Evolutionary conservation across 257 asterid genomes (phyloP).

Genomic region (Capsicum pubescens): DNA sequence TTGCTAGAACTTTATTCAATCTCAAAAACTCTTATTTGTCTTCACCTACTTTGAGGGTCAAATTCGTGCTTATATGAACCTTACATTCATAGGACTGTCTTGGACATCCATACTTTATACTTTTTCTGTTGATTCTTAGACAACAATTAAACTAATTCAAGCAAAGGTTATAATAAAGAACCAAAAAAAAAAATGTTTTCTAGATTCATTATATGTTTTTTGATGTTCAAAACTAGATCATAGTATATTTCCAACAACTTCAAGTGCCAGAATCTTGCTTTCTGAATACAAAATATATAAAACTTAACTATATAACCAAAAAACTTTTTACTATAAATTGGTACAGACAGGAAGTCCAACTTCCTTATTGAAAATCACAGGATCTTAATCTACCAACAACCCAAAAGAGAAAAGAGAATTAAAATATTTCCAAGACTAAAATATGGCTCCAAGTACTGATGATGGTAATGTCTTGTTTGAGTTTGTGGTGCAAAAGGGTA

Average conservation of each 20-base stretch:
- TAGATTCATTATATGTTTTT: background rate
- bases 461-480: constrained; percentile 35
- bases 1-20: background rate
- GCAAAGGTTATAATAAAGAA: background rate
- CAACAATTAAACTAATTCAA: background rate
- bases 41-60: constrained; percentile 1
- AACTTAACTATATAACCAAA: background rate
- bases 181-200: background rate
- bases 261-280: constrained; percentile 27
- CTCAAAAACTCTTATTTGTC: background rate
- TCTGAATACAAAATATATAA: background rate
- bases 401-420: background rate
- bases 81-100: background rate
- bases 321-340: background rate
- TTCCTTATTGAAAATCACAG: constrained; percentile 14
- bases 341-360: background rate
- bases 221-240: background rate
- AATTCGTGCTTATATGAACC: background rate
- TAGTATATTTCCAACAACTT: constrained; percentile 5
- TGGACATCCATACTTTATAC: background rate
- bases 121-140: background rate
- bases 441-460: constrained; percentile 38
- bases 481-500: constrained; percentile 43
- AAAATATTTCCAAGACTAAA: background rate
- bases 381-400: background rate